Conservation (phyloP, 441 rosid species). For the Jatropha multifida region DNA sequence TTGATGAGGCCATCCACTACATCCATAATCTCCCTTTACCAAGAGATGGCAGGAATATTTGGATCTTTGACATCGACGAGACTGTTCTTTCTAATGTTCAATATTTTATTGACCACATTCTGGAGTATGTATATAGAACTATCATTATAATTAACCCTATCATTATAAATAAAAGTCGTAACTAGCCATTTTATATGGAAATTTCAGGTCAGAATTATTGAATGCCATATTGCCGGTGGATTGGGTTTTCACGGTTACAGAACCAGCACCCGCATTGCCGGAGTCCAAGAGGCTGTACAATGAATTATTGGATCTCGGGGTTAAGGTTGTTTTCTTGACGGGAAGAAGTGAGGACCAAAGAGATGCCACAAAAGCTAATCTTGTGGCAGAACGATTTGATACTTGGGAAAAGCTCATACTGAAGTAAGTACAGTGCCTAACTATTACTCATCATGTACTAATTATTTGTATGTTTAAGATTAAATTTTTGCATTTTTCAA, state of each 20-base stretch:
- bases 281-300: slow-evolving; percentile 41
- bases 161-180: too few relatives aligned
- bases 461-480: neutral
- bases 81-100: slow-evolving; percentile 58
- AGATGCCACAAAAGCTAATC: slow-evolving; percentile 30
- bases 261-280: slow-evolving; percentile 36
- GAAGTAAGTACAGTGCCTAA: slow-evolving; percentile 31
- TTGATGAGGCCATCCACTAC: slow-evolving; percentile 35
- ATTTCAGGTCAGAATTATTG: neutral
- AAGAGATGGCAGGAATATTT: slow-evolving; percentile 39
- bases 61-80: slow-evolving; percentile 66
- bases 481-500: neutral
- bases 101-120: slow-evolving; percentile 40
- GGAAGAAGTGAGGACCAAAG: slow-evolving; percentile 33
- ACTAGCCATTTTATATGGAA: too few relatives aligned
- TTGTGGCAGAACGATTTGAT: slow-evolving; percentile 39
- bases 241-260: neutral
- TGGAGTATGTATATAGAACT: slow-evolving; percentile 32
- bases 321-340: slow-evolving; percentile 45
- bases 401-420: slow-evolving; percentile 46
- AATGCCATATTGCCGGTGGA: neutral
- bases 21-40: slow-evolving; percentile 33
- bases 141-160: too few relatives aligned
- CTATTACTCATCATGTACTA: neutral
- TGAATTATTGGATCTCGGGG: slow-evolving; percentile 29